Conservation (phyloP, 441 rosid species). For the Erodium texanum region DNA sequence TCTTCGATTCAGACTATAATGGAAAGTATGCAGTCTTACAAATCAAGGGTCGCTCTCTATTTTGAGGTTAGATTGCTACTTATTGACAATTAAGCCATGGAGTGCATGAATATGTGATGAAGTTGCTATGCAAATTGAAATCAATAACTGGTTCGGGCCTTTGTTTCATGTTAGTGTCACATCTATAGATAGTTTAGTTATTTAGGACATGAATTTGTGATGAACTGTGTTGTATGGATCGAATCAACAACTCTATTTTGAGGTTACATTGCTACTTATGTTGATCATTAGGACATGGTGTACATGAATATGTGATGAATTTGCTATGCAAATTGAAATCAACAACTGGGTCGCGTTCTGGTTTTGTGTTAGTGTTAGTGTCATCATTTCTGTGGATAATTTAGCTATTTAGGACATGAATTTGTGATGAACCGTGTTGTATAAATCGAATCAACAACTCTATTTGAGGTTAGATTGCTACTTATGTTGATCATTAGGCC, state of each 20-base stretch:
- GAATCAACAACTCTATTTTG: too few relatives aligned
- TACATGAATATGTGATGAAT: too few relatives aligned
- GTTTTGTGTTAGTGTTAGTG: too few relatives aligned
- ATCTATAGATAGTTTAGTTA: background rate
- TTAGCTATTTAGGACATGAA: background rate
- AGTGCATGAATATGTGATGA: background rate
- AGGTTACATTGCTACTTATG: too few relatives aligned
- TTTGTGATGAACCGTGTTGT: too few relatives aligned
- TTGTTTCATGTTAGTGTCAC: background rate
- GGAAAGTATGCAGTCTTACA: conserved; percentile 47
- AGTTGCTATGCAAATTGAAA: background rate
- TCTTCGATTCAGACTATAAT: conserved; percentile 67
- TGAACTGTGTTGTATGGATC: conserved; percentile 11
- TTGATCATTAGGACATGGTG: too few relatives aligned
- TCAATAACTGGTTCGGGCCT: background rate
- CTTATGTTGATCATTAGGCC: background rate
- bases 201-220: too few relatives aligned
- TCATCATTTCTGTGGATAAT: background rate
- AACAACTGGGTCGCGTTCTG: too few relatives aligned
- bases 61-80: conserved; percentile 43
- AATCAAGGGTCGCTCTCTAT: conserved; percentile 43
- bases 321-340: too few relatives aligned
- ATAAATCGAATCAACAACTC: too few relatives aligned
- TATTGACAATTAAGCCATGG: background rate
- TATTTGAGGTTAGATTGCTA: conserved; percentile 48